Conservation (phyloP, 2,329 filamentous ascomycete species). For the Fusarium mangiferae region DNA sequence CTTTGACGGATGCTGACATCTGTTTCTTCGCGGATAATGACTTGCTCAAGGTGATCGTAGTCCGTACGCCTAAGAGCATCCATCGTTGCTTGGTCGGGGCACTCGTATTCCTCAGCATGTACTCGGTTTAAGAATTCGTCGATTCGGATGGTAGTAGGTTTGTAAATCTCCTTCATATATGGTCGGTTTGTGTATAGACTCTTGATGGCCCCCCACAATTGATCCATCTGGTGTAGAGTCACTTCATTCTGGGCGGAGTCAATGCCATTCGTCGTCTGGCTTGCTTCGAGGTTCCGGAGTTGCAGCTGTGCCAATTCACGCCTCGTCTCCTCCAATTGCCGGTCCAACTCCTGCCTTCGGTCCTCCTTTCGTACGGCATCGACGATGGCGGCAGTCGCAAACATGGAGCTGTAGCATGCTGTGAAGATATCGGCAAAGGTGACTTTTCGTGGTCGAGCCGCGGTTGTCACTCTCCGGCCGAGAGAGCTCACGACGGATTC, state of each 20-base stretch:
- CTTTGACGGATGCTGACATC: slow-evolving; percentile 35
- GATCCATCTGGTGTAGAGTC: slow-evolving; percentile 45
- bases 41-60: slow-evolving; percentile 47
- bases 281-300: slow-evolving; percentile 42
- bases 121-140: slow-evolving; percentile 44
- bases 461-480: slow-evolving; percentile 62
- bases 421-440: slow-evolving; percentile 68
- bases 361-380: slow-evolving; percentile 70
- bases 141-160: slow-evolving; percentile 43
- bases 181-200: slow-evolving; percentile 46
- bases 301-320: slow-evolving; percentile 56
- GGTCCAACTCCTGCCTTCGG: slow-evolving; percentile 69
- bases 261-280: slow-evolving; percentile 18
- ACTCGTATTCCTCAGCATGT: slow-evolving; percentile 45
- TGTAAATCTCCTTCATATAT: slow-evolving; percentile 51
- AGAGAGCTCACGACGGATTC: slow-evolving; percentile 60
- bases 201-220: slow-evolving; percentile 48
- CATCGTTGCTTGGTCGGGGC: slow-evolving; percentile 38
- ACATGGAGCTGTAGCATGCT: slow-evolving; percentile 73
- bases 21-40: slow-evolving; percentile 45
- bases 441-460: slow-evolving; percentile 59
- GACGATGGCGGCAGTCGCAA: slow-evolving; percentile 71
- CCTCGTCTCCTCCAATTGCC: slow-evolving; percentile 65
- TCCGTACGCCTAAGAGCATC: slow-evolving; percentile 37
- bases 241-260: slow-evolving; percentile 28